Percentiles rank a stretch among this genome's conserved stretches.
phyloP scores from a whole-genome alignment of 164 flowering plant species.

The Platanus orientalis region DNA sequence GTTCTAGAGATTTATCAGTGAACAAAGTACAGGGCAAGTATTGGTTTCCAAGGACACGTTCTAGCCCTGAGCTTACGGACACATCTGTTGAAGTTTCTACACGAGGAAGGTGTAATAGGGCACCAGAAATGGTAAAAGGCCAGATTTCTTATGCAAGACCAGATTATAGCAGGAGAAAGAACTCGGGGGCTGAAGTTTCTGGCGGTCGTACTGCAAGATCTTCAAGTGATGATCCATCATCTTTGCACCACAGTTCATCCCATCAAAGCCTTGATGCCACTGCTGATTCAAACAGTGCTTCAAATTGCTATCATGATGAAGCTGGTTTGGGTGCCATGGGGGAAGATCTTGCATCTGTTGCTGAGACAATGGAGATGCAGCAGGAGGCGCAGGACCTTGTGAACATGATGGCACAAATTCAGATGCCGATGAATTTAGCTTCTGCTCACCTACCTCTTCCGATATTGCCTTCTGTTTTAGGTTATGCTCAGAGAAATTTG shows the following conservation, averaged over 20 bases:
- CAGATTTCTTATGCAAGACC: slow-evolving; percentile 36
- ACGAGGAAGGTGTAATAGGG: slow-evolving; percentile 42
- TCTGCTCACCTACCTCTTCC: slow-evolving; percentile 61
- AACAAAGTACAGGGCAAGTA: slow-evolving; percentile 47
- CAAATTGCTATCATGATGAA: slow-evolving; percentile 43
- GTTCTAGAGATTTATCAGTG: slow-evolving; percentile 19
- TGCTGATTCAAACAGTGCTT: slow-evolving; percentile 24
- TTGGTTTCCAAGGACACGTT: slow-evolving; percentile 76
- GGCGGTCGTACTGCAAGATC: slow-evolving; percentile 31
- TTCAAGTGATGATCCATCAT: slow-evolving; percentile 46
- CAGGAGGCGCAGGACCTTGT: slow-evolving; percentile 90
- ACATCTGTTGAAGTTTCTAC: slow-evolving; percentile 41
- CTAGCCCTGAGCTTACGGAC: slow-evolving; percentile 91
- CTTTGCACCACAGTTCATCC: slow-evolving; percentile 40
- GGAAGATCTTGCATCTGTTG: slow-evolving; percentile 46
- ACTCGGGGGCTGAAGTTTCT: slow-evolving; percentile 37
- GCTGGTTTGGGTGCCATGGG: slow-evolving; percentile 22
- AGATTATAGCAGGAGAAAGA: slow-evolving; percentile 53
- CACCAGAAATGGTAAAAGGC: slow-evolving; percentile 41
- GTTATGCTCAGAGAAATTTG: slow-evolving; percentile 60
- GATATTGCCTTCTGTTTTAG: slow-evolving; percentile 54
- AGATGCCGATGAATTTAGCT: slow-evolving; percentile 56
- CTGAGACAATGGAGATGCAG: slow-evolving; percentile 50
- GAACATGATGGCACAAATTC: slow-evolving; percentile 75
- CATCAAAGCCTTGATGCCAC: slow-evolving; percentile 36